phyloP scores from a whole-genome alignment of 176 grass and related monocot genomes.

The Carex cristatella region DNA sequence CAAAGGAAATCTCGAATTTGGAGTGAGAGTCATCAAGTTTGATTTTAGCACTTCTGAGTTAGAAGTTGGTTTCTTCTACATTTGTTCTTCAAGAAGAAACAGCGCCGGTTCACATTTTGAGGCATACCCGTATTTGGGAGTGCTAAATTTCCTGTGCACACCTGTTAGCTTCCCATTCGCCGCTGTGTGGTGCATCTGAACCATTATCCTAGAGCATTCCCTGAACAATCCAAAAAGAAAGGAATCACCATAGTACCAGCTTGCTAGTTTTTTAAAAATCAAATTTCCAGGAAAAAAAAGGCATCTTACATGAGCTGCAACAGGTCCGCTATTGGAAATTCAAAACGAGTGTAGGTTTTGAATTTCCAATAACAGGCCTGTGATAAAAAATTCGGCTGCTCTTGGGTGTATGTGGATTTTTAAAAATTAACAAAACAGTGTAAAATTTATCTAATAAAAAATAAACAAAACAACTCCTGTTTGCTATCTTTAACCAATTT shows the following conservation, averaged over 20 bases:
- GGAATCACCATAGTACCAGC: too few relatives aligned
- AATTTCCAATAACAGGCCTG: too few relatives aligned
- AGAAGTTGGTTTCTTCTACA: constrained; percentile 4
- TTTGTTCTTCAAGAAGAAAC: constrained; percentile 50
- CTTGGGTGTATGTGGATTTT: too few relatives aligned
- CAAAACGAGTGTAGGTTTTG: too few relatives aligned
- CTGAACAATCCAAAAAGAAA: constrained; percentile 30
- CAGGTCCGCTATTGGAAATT: too few relatives aligned
- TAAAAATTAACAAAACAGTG: too few relatives aligned
- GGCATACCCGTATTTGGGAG: constrained; percentile 52
- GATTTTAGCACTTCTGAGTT: constrained; percentile 15
- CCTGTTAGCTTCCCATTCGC: constrained; percentile 74
- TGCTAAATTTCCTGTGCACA: constrained; percentile 83
- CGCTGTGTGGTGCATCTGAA: constrained; percentile 64
- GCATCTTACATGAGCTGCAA: too few relatives aligned
- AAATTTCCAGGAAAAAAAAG: too few relatives aligned
- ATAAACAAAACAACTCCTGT: not conserved
- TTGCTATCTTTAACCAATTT: not conserved
- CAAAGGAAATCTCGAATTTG: not conserved
- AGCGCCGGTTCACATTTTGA: constrained; percentile 60
- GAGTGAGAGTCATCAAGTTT: not conserved
- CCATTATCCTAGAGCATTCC: constrained; percentile 73
- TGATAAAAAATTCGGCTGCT: too few relatives aligned
- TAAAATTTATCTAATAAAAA: not conserved
- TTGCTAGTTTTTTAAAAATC: too few relatives aligned